Evolutionary conservation across 2,329 filamentous ascomycete genomes (phyloP).

Genomic region (Stylonectria norvegica): DNA sequence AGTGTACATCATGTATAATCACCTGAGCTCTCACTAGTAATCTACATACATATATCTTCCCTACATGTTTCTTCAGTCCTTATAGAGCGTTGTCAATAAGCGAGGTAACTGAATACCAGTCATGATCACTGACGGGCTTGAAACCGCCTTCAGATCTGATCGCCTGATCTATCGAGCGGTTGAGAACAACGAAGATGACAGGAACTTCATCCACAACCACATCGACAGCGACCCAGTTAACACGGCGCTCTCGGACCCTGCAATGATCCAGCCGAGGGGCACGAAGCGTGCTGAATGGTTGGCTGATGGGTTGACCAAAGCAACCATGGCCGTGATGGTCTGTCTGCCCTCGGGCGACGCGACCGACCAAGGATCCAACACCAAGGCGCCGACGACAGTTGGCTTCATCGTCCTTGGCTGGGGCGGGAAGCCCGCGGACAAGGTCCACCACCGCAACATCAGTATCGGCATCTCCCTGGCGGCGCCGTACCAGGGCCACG

Average conservation of each 20-base stretch:
- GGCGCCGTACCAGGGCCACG: slow-evolving; percentile 33
- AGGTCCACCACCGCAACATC: slow-evolving; percentile 5
- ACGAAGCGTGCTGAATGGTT: background rate
- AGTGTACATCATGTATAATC: too few relatives aligned
- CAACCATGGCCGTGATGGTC: slow-evolving; percentile 3
- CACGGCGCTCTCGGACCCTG: slow-evolving; percentile 4
- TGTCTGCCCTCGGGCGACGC: slow-evolving; percentile 3
- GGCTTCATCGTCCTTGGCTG: slow-evolving; percentile 11
- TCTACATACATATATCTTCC: too few relatives aligned
- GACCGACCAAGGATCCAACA: background rate
- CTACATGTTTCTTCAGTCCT: too few relatives aligned
- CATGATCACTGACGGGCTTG: slow-evolving; percentile 7
- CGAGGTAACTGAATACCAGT: too few relatives aligned
- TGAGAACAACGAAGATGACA: slow-evolving; percentile 13
- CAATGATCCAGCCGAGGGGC: slow-evolving; percentile 3
- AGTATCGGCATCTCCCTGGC: slow-evolving; percentile 37
- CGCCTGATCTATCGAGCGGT: slow-evolving; percentile 14
- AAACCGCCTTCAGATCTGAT: slow-evolving; percentile 11
- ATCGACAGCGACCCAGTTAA: slow-evolving; percentile 11
- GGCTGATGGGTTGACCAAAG: slow-evolving; percentile 1
- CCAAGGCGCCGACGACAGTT: slow-evolving; percentile 1
- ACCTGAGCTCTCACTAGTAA: too few relatives aligned
- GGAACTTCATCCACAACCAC: slow-evolving; percentile 8
- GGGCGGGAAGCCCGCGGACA: background rate
- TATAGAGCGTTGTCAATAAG: too few relatives aligned